Conservation (phyloP, 345 rosid species). For the Salix udensis region DNA sequence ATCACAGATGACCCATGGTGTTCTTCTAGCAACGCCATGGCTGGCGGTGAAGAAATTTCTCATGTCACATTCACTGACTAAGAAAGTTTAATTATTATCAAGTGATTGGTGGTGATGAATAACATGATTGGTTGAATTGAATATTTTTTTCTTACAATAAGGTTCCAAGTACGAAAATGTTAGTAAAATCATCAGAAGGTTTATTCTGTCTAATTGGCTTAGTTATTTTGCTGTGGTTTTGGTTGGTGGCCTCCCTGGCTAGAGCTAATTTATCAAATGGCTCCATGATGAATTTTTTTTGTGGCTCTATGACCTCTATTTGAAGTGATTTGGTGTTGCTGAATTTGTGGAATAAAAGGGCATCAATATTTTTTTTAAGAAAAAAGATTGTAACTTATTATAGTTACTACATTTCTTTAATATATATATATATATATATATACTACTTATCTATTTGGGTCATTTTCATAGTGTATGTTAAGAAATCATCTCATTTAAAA, state of each 20-base stretch:
- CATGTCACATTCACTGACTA: slow-evolving; percentile 9
- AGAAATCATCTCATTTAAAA: too few relatives aligned
- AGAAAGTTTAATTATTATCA: not conserved
- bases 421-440: too few relatives aligned
- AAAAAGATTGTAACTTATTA: too few relatives aligned
- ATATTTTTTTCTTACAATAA: slow-evolving; percentile 4
- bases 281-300: not conserved
- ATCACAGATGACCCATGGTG: slow-evolving; percentile 91
- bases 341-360: not conserved
- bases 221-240: not conserved
- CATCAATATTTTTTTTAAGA: not conserved
- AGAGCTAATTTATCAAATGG: slow-evolving; percentile 6
- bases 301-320: not conserved
- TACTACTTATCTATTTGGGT: too few relatives aligned
- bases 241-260: not conserved
- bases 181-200: not conserved
- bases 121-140: not conserved
- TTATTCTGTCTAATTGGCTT: not conserved
- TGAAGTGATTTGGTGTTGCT: not conserved
- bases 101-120: slow-evolving; percentile 3
- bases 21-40: slow-evolving; percentile 36
- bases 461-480: too few relatives aligned
- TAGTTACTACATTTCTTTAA: too few relatives aligned
- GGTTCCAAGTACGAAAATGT: not conserved
- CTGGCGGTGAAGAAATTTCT: slow-evolving; percentile 12